These are phyloP conservation scores for Rhodotorula sphaerocarpa DNA, from an alignment of 768 basidiomycete genomes.

Conservation along the genomic window DNA sequence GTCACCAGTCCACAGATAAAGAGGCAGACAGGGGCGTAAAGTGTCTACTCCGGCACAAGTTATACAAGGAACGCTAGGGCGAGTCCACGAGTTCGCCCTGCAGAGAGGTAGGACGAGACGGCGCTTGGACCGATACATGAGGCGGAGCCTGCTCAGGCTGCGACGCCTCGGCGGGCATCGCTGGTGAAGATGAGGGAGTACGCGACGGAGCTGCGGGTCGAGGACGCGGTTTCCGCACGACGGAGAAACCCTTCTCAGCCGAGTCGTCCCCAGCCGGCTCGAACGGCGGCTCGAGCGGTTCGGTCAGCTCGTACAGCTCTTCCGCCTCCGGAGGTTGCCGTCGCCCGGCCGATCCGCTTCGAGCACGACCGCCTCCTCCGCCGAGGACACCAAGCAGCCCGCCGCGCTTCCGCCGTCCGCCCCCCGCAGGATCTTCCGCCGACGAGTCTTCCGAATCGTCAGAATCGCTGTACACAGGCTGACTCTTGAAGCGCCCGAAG, in stretches of 20 bases:
- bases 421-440: constrained; percentile 2
- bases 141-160: constrained; percentile 1
- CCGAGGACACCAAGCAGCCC: constrained; percentile 6
- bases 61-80: too few species aligned
- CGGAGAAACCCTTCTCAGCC: constrained; percentile 31
- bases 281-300: too few species aligned
- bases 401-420: background rate
- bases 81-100: constrained; percentile 5
- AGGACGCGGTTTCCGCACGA: constrained; percentile 29
- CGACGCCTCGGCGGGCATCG: background rate
- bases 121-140: constrained; percentile 30
- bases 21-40: too few species aligned
- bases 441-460: constrained; percentile 26
- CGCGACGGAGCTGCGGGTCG: background rate
- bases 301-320: background rate
- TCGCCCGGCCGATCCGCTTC: background rate
- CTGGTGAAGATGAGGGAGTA: background rate
- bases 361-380: background rate
- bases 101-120: constrained; percentile 14
- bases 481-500: constrained; percentile 33
- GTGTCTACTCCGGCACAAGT: too few species aligned
- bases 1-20: too few species aligned
- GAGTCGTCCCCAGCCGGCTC: constrained; percentile 1
- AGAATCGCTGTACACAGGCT: constrained; percentile 15
- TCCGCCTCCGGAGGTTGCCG: background rate